Percentiles rank a stretch among this genome's conserved stretches.
Conservation (phyloP, 177 flowering plant species). For the Viscum album region DNA sequence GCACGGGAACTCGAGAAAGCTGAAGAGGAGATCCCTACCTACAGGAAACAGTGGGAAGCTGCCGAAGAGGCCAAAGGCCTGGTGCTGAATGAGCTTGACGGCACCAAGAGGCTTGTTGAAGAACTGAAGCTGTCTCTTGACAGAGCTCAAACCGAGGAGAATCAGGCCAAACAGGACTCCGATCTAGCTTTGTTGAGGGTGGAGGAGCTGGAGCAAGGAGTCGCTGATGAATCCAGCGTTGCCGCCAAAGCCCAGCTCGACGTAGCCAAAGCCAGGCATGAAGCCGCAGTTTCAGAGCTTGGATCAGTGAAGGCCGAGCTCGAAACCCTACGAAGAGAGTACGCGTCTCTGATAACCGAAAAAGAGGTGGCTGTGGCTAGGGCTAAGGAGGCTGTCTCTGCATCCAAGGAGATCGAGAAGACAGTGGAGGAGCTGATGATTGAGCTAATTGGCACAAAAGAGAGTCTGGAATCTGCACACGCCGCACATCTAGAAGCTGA, state of each 20-base stretch:
- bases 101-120: conserved; percentile 69
- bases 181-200: conserved; percentile 69
- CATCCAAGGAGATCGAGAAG: conserved; percentile 65
- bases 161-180: conserved; percentile 84
- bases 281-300: conserved; percentile 55
- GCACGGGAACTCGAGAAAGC: conserved; percentile 68
- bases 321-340: conserved; percentile 38
- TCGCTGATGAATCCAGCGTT: conserved; percentile 74
- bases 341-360: conserved; percentile 41
- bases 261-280: conserved; percentile 67
- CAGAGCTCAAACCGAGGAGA: conserved; percentile 76
- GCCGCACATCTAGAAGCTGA: conserved; percentile 85
- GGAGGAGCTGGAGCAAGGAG: conserved; percentile 82
- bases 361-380: conserved; percentile 45
- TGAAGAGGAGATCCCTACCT: conserved; percentile 57
- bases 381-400: conserved; percentile 55
- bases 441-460: conserved; percentile 67
- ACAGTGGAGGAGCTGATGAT: conserved; percentile 72
- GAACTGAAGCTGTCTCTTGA: conserved; percentile 72
- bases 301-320: conserved; percentile 54
- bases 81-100: conserved; percentile 62
- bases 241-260: conserved; percentile 90
- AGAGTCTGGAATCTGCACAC: conserved; percentile 72
- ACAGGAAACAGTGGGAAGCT: conserved; percentile 37
- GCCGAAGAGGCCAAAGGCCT: conserved; percentile 57